Evolutionary conservation across 2,329 filamentous ascomycete species (phyloP).

Genomic region (Aureobasidium namibiae): DNA sequence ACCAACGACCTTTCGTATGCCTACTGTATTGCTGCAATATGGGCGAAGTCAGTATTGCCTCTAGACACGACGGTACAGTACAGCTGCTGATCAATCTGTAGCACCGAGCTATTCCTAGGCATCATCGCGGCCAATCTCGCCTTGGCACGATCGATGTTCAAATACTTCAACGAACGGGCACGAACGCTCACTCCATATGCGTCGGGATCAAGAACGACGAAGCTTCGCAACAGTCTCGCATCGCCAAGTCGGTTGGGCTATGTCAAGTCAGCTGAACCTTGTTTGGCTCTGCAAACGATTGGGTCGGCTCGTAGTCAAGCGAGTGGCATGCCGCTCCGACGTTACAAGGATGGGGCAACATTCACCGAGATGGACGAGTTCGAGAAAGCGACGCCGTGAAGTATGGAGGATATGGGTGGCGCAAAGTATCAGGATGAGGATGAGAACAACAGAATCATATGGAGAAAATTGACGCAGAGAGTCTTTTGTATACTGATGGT

Average conservation of each 20-base stretch:
- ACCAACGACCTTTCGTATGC: slow-evolving; percentile 21
- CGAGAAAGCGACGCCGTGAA: neutral
- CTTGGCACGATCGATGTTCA: slow-evolving; percentile 14
- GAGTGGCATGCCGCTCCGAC: neutral
- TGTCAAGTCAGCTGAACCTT: neutral
- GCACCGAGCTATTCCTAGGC: slow-evolving; percentile 22
- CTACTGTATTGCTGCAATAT: slow-evolving; percentile 22
- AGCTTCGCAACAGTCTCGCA: neutral
- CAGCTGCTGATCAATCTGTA: neutral
- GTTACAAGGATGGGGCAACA: neutral
- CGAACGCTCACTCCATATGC: neutral
- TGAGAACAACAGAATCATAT: too few species aligned
- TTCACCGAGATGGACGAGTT: neutral
- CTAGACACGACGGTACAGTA: too few species aligned
- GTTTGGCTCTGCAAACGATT: neutral
- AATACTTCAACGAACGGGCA: slow-evolving; percentile 1
- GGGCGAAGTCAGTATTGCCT: slow-evolving; percentile 14
- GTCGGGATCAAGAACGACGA: neutral
- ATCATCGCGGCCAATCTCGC: slow-evolving; percentile 24
- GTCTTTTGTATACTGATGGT: too few species aligned
- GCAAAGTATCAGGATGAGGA: too few species aligned
- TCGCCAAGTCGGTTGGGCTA: neutral
- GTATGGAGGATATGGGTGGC: too few species aligned
- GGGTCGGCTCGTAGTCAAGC: neutral
- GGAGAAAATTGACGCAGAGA: too few species aligned